Conservation (phyloP, 2,329 filamentous ascomycete genomes). For the Xylaria digitata region DNA sequence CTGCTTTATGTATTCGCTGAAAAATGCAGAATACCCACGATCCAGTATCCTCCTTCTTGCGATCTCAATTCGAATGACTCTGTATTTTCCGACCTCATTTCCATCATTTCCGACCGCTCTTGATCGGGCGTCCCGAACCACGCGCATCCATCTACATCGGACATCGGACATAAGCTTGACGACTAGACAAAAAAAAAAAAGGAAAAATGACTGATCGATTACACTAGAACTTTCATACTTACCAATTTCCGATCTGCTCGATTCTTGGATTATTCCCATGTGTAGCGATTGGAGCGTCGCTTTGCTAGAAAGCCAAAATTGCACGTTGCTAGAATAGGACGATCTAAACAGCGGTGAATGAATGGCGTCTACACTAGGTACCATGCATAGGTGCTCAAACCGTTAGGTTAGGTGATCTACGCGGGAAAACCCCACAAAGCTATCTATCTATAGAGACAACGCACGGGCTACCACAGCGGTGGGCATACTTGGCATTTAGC, state of each 20-base stretch:
- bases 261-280: neutral
- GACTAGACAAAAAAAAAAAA: too few species aligned
- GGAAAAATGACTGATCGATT: neutral
- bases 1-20: constrained; percentile 8
- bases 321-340: neutral
- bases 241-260: neutral
- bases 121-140: neutral
- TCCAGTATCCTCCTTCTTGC: neutral
- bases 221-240: neutral
- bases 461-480: too few species aligned
- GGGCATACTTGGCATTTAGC: too few species aligned
- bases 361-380: too few species aligned
- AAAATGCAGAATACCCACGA: neutral
- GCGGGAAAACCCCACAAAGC: too few species aligned
- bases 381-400: neutral
- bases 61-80: neutral
- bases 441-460: too few species aligned
- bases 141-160: neutral
- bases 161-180: neutral
- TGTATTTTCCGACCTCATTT: constrained; percentile 25
- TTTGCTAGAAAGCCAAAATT: neutral
- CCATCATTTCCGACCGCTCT: neutral
- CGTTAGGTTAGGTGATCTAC: too few species aligned
- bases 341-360: neutral
- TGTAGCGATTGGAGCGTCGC: neutral